A percentile compares a stretch with the other conserved stretches of the same genome.
phyloP scores from a whole-genome alignment of 2,329 filamentous ascomycete genomes.

The Aspergillus fructus region DNA sequence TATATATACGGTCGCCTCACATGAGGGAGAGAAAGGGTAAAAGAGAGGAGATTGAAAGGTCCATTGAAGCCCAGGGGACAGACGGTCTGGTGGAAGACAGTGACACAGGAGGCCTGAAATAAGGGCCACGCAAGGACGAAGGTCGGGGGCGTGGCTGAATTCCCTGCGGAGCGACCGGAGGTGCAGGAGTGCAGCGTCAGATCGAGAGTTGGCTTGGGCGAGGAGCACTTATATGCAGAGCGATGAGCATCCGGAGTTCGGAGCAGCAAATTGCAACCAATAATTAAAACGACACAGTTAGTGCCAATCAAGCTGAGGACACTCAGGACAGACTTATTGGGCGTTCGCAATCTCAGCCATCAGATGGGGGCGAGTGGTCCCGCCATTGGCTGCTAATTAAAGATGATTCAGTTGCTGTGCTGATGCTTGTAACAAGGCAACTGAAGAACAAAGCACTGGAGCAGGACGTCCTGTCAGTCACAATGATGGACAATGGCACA shows the following conservation, averaged over 20 bases:
- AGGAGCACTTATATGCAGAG: not conserved
- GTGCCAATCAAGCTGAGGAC: too few species aligned
- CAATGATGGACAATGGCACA: too few species aligned
- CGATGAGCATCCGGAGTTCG: not conserved
- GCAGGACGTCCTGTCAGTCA: not conserved
- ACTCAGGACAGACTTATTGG: too few species aligned
- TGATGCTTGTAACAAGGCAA: too few species aligned
- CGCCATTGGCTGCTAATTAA: not conserved
- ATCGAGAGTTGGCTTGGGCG: too few species aligned
- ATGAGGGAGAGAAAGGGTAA: not conserved
- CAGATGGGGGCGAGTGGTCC: too few species aligned
- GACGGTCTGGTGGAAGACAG: not conserved
- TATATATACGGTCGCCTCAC: not conserved
- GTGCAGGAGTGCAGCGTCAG: not conserved
- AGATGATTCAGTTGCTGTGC: not conserved
- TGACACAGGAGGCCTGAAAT: not conserved
- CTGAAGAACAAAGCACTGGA: not conserved
- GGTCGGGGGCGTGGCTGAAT: not conserved
- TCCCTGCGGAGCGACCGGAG: not conserved
- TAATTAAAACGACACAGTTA: not conserved
- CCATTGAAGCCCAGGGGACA: not conserved
- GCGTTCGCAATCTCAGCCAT: too few species aligned
- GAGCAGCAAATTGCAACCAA: not conserved
- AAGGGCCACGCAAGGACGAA: not conserved
- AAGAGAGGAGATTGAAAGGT: not conserved